A percentile compares a stretch with the other conserved stretches of the same genome.
Conservation (phyloP, 78 protist species). For the Dictyostelium firmibasis region DNA sequence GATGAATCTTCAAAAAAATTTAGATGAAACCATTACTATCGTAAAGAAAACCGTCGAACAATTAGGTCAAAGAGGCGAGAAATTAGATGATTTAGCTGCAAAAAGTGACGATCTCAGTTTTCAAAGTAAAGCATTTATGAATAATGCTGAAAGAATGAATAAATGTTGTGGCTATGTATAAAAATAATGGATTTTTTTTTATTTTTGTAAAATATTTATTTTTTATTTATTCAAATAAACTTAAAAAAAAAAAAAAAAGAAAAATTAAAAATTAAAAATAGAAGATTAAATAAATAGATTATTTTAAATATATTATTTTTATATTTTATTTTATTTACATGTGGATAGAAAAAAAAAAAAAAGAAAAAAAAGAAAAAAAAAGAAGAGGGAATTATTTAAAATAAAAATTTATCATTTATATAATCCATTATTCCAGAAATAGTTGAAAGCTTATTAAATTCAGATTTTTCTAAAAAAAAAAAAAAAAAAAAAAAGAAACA, state of each 20-base stretch:
- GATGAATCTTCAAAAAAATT: slow-evolving; percentile 67
- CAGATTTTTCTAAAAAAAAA: slow-evolving; percentile 11
- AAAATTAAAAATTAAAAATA: neutral
- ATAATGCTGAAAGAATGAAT: slow-evolving; percentile 73
- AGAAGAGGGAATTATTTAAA: neutral
- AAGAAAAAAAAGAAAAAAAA: neutral
- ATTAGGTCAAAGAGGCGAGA: slow-evolving; percentile 72
- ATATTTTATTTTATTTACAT: neutral
- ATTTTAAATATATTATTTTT: neutral
- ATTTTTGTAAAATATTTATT: neutral
- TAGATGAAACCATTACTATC: slow-evolving; percentile 54
- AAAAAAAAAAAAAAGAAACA: neutral
- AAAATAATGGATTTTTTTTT: neutral
- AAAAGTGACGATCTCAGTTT: slow-evolving; percentile 71
- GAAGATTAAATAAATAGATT: too few relatives aligned
- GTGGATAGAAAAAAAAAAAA: neutral
- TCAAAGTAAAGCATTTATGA: slow-evolving; percentile 71
- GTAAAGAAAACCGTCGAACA: slow-evolving; percentile 73
- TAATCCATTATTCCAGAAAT: slow-evolving; percentile 27
- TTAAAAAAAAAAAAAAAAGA: neutral
- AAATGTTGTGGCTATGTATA: slow-evolving; percentile 77
- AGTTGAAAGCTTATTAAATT: slow-evolving; percentile 27
- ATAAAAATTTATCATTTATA: slow-evolving; percentile 33
- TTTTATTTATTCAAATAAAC: neutral
- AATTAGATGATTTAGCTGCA: slow-evolving; percentile 67